Conservation (phyloP, 495 filamentous ascomycete species). For the Lasiosphaeria miniovina region DNA sequence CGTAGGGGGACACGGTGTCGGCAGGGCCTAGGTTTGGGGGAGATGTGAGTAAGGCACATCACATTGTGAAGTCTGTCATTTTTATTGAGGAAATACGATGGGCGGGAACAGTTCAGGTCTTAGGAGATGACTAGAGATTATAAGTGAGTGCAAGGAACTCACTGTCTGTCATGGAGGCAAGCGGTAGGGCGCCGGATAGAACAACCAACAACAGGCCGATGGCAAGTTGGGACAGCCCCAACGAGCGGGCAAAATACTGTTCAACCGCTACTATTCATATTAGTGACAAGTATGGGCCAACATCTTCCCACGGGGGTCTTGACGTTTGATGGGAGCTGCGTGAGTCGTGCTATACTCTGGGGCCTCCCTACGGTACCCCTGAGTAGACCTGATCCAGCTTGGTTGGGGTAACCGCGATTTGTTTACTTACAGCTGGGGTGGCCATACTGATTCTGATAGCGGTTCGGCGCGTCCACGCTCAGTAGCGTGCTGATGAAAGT, state of each 20-base stretch:
- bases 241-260: constrained; percentile 66
- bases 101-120: no score
- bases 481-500: constrained; percentile 58
- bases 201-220: constrained; percentile 64
- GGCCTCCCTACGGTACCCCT: no score
- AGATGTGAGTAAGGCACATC: neutral
- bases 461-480: constrained; percentile 48
- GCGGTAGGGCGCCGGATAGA: constrained; percentile 72
- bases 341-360: no score
- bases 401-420: no score
- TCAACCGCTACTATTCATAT: constrained; percentile 46
- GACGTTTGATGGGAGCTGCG: no score
- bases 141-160: constrained; percentile 7
- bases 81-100: neutral
- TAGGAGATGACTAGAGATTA: neutral
- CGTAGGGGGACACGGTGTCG: constrained; percentile 30
- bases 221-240: constrained; percentile 65
- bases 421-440: neutral
- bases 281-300: neutral
- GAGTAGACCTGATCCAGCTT: no score
- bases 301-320: neutral
- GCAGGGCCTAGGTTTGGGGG: constrained; percentile 9
- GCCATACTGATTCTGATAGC: constrained; percentile 42
- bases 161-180: constrained; percentile 47
- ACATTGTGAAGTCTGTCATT: neutral